Evolutionary conservation across 2,329 filamentous ascomycete genomes (phyloP).

Genomic region (Aureobasidium melanogenum): DNA sequence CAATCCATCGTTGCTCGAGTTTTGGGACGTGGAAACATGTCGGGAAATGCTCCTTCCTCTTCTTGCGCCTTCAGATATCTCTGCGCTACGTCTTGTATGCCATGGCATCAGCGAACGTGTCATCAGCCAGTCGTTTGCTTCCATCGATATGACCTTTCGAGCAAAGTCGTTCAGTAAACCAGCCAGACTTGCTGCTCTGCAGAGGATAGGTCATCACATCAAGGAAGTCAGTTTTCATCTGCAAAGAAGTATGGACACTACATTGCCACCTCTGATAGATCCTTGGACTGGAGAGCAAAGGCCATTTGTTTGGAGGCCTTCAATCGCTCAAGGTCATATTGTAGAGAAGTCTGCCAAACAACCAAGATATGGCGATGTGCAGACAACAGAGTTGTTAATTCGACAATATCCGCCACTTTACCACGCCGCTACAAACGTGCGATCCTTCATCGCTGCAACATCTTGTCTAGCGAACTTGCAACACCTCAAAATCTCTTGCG

Average conservation of each 20-base stretch:
- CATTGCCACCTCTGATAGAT: conserved; percentile 76
- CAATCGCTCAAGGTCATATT: conserved; percentile 48
- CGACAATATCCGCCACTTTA: conserved; percentile 84
- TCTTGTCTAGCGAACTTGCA: conserved; percentile 58
- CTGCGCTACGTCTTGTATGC: conserved; percentile 53
- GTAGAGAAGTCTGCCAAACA: conserved; percentile 45
- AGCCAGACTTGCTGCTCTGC: conserved; percentile 62
- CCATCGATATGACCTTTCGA: conserved; percentile 61
- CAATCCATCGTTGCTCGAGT: conserved; percentile 39
- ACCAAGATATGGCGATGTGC: conserved; percentile 71
- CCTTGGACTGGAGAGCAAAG: conserved; percentile 68
- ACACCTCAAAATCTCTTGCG: conserved; percentile 69
- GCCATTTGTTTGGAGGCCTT: conserved; percentile 72
- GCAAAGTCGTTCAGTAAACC: conserved; percentile 68
- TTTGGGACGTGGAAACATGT: conserved; percentile 41
- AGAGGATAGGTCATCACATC: conserved; percentile 69
- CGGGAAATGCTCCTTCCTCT: conserved; percentile 36
- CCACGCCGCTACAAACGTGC: conserved; percentile 80
- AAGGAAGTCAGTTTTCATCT: conserved; percentile 70
- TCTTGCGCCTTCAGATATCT: conserved; percentile 33
- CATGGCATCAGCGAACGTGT: conserved; percentile 62
- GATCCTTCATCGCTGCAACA: conserved; percentile 71
- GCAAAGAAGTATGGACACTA: conserved; percentile 67
- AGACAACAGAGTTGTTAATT: conserved; percentile 71
- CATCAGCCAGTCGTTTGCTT: conserved; percentile 60